Base-by-base conservation (phyloP, 768 basidiomycete genomes). In the Tephrocybe sp. region DNA sequence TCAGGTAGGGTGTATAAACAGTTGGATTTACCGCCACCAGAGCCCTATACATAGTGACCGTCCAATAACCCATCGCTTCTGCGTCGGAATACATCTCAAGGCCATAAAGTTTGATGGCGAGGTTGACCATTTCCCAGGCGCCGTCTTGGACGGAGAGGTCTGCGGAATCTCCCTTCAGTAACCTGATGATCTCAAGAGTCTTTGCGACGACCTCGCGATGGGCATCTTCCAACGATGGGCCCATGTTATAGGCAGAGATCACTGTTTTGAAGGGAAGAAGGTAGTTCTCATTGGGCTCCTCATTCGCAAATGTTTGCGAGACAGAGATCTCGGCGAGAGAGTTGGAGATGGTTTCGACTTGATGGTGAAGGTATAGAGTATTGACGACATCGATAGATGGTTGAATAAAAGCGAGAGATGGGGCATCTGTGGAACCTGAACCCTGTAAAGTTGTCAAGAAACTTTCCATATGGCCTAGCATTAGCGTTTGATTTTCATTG, bases 11-110 rank as follows among this genome's bases (percentile, higher is more conserved):
- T 24, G 41, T 38, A 30, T 54, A 58, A 12, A 51, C 40, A 15
- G 21, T 26, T 33, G 39, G 37, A 43, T 58, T 37, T 8, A 45
- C 48, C 18, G 44, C 28, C 15, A 44, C 48, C 23, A 58, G 17
- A 15, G 50, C 45, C 25, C 54, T 46, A 26, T 51, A 58, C 38
- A 58, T 50, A 15, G 50, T 50, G n/a, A 45, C 57, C 6, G 57
- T 58, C 57, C 57, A 58, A 11, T 11, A 38, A 6, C 53, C 54
- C 34, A 58, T 58, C 1, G 46, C 42, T 28, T 48, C 40, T 20
- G 57, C 57, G 38, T 58, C 53, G 7, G 54, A 51, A 48, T 55
- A 51, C 57, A 58, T 58, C 25, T 55, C 54, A 10, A 58, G 54
- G 21, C 32, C 42, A 21, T 55, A 36, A 17, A 58, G 36, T 25